A percentile compares a stretch with the other conserved stretches of the same genome.
Evolutionary conservation across 441 rosid genomes (phyloP).

Genomic region (Syzygium syzygioides): DNA sequence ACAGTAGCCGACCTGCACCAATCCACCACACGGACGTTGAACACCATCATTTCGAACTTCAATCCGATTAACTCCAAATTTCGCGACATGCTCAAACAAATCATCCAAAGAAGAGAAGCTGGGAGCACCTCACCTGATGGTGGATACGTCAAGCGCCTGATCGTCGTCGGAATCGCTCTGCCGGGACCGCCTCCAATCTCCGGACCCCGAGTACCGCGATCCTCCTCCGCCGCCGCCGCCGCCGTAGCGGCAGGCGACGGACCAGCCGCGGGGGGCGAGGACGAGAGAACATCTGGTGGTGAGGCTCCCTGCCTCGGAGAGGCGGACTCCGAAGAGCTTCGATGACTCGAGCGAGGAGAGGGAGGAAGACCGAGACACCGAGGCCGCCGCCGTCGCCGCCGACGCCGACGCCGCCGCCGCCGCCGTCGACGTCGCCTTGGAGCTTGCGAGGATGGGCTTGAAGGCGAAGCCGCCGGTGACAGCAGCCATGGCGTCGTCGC

Average conservation of each 20-base stretch:
- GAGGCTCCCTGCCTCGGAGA: slow-evolving; percentile 15
- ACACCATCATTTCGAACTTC: background rate
- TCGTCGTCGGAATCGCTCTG: slow-evolving; percentile 41
- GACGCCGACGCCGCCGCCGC: too few species aligned
- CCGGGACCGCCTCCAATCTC: slow-evolving; percentile 34
- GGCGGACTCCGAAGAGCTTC: slow-evolving; percentile 37
- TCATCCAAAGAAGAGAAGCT: background rate
- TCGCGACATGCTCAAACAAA: background rate
- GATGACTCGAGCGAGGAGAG: slow-evolving; percentile 36
- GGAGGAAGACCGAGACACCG: background rate
- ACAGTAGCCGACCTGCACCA: slow-evolving; percentile 63
- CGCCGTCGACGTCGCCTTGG: slow-evolving; percentile 9
- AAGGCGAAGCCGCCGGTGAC: slow-evolving; percentile 40
- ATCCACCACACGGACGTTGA: background rate
- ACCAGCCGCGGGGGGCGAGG: slow-evolving; percentile 12
- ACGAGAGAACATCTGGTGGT: slow-evolving; percentile 17
- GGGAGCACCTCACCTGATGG: slow-evolving; percentile 36
- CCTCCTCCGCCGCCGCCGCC: slow-evolving; percentile 27
- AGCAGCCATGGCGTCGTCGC: slow-evolving; percentile 52
- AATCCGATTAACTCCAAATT: background rate
- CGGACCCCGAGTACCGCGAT: slow-evolving; percentile 27
- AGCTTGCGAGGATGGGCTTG: slow-evolving; percentile 20
- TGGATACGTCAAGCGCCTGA: slow-evolving; percentile 52
- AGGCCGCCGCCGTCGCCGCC: background rate
- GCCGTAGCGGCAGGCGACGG: slow-evolving; percentile 49